These are phyloP conservation scores for Botrytis cinerea DNA, from an alignment of 2,329 filamentous ascomycete genomes.

Conservation along the genomic window DNA sequence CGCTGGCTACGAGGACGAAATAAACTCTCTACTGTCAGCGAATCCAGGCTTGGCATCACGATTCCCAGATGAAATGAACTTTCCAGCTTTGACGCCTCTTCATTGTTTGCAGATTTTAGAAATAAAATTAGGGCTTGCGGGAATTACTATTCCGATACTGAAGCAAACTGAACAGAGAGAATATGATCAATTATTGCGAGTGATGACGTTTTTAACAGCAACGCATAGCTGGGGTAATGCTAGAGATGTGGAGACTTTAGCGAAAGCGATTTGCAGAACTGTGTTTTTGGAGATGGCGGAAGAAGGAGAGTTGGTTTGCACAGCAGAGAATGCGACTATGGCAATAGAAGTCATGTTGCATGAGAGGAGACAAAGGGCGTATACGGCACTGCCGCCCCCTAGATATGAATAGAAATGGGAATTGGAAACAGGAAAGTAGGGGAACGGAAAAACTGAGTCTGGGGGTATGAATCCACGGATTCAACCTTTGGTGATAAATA, in stretches of 20 bases:
- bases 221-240: slow-evolving; percentile 32
- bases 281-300: slow-evolving; percentile 20
- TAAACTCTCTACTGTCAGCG: slow-evolving; percentile 51
- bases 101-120: slow-evolving; percentile 29
- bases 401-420: slow-evolving; percentile 10
- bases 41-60: slow-evolving; percentile 56
- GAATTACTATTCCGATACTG: slow-evolving; percentile 22
- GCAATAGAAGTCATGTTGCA: slow-evolving; percentile 26
- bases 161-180: neutral
- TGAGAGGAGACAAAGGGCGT: slow-evolving; percentile 19
- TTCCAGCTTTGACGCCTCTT: slow-evolving; percentile 20
- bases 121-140: slow-evolving; percentile 18
- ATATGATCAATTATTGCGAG: slow-evolving; percentile 6
- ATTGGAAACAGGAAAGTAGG: neutral
- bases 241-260: slow-evolving; percentile 33
- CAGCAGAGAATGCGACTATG: neutral
- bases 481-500: neutral
- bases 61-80: slow-evolving; percentile 50
- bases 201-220: slow-evolving; percentile 18
- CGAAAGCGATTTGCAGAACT: slow-evolving; percentile 25
- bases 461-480: neutral
- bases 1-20: slow-evolving; percentile 56
- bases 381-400: neutral
- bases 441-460: neutral
- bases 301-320: slow-evolving; percentile 23